Conservation (phyloP, 1,284 basidiomycete genomes). For the Malassezia sp. region DNA sequence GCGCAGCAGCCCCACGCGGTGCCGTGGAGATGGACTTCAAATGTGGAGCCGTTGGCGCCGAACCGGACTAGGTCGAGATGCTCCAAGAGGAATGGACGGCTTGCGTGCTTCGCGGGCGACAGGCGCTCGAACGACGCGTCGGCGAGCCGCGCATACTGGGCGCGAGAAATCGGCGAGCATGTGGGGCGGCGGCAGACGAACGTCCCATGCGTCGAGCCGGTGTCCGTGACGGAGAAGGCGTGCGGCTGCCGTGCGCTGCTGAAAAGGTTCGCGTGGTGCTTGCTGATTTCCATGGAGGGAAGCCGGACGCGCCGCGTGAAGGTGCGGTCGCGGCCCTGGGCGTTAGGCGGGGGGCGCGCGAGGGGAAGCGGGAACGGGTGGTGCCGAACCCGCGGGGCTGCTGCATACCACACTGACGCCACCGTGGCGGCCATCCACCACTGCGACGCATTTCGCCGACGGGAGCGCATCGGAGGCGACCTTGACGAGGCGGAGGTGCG, state of each 20-base stretch:
- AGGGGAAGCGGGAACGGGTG: too few relatives aligned
- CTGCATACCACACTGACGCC: conserved; percentile 11
- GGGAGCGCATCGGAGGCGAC: conserved; percentile 18
- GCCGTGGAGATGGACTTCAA: conserved; percentile 17
- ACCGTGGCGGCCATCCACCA: conserved; percentile 13
- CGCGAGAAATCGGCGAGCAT: too few relatives aligned
- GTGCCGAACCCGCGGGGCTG: too few relatives aligned
- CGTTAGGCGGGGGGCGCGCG: too few relatives aligned
- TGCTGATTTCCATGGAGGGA: conserved; percentile 22
- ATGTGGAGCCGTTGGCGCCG: conserved; percentile 9
- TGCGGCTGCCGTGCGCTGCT: background rate
- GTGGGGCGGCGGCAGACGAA: conserved; percentile 6
- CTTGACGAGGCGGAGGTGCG: conserved; percentile 21
- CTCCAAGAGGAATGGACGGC: conserved; percentile 7
- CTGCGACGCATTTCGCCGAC: conserved; percentile 11
- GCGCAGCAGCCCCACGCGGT: conserved; percentile 6
- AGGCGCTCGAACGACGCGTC: conserved; percentile 8
- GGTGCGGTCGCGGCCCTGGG: conserved; percentile 18
- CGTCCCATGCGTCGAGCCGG: conserved; percentile 22
- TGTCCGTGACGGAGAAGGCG: conserved; percentile 16
- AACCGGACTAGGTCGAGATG: conserved; percentile 16
- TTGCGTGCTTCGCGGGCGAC: conserved; percentile 15
- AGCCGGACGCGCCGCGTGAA: conserved; percentile 21
- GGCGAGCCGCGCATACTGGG: conserved; percentile 1
- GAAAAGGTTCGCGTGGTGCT: conserved; percentile 25